Percentiles rank a stretch among this genome's conserved stretches.
Evolutionary conservation across 768 basidiomycete species (phyloP).

Genomic region (Lentinula guzmanii): DNA sequence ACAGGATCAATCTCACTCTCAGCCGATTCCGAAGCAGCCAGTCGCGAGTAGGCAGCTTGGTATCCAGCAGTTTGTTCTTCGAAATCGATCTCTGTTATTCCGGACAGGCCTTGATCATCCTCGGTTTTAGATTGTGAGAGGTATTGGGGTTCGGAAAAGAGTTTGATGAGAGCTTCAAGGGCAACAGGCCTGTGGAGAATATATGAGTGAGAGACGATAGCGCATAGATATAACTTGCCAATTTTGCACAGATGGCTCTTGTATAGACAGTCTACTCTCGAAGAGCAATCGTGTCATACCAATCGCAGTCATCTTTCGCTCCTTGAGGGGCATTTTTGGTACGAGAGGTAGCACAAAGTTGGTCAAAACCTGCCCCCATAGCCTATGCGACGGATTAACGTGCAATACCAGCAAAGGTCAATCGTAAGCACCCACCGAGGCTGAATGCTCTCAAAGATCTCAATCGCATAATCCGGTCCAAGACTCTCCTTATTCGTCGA

Average conservation of each 20-base stretch:
- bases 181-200: conserved; percentile 49
- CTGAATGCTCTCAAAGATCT: conserved; percentile 80
- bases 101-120: conserved; percentile 34
- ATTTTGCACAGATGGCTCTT: conserved; percentile 49
- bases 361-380: conserved; percentile 76
- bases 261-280: conserved; percentile 63
- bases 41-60: conserved; percentile 88
- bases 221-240: conserved; percentile 43
- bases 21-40: conserved; percentile 71
- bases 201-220: neutral
- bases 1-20: conserved; percentile 47
- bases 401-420: neutral
- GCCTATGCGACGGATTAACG: conserved; percentile 19
- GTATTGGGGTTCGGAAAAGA: conserved; percentile 76
- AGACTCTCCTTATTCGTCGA: conserved; percentile 72
- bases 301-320: conserved; percentile 79
- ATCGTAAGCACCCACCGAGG: conserved; percentile 51
- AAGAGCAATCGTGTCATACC: conserved; percentile 78
- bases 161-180: conserved; percentile 65
- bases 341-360: conserved; percentile 79
- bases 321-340: conserved; percentile 73
- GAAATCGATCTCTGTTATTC: conserved; percentile 72
- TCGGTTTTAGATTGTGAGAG: conserved; percentile 33
- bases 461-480: conserved; percentile 73
- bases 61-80: conserved; percentile 90